A percentile compares a stretch with the other conserved stretches of the same genome.
Evolutionary conservation across 2,329 filamentous ascomycete genomes (phyloP).

Genomic region (Clonostachys rosea): DNA sequence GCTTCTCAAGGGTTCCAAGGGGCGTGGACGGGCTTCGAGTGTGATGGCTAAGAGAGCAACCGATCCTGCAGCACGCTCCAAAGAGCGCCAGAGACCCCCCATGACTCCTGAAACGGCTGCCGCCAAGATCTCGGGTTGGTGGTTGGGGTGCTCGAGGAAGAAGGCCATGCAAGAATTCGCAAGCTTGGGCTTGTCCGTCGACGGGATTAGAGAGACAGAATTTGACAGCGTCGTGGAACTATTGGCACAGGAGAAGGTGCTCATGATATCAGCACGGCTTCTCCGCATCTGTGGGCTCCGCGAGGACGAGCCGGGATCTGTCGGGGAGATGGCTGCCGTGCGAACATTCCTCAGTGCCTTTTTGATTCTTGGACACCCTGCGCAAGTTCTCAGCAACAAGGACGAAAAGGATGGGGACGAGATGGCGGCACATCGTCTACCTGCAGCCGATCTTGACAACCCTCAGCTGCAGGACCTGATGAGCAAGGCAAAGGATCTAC

Average conservation of each 20-base stretch:
- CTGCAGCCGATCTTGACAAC: constrained; percentile 47
- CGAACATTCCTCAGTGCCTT: constrained; percentile 77
- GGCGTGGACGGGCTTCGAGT: constrained; percentile 50
- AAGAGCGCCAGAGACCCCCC: constrained; percentile 35
- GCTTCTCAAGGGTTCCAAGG: constrained; percentile 48
- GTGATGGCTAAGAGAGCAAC: constrained; percentile 42
- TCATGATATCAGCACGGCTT: constrained; percentile 61
- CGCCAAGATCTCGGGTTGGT: constrained; percentile 63
- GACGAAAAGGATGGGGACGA: constrained; percentile 45
- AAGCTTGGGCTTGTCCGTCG: constrained; percentile 63
- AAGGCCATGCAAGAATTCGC: constrained; percentile 61
- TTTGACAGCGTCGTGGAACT: constrained; percentile 72
- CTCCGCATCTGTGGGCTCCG: constrained; percentile 66
- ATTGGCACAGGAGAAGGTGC: constrained; percentile 61
- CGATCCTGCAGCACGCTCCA: constrained; percentile 40
- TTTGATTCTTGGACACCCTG: constrained; percentile 74
- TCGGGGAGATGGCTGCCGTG: constrained; percentile 65
- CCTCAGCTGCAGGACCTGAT: constrained; percentile 67
- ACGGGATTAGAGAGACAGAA: constrained; percentile 62
- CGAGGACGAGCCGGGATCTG: constrained; percentile 58
- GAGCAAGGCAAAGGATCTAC: constrained; percentile 69
- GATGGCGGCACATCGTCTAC: constrained; percentile 21
- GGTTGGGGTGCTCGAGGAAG: constrained; percentile 55
- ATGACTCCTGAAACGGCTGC: constrained; percentile 60
- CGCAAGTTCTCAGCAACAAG: constrained; percentile 72